Conservation (phyloP, 257 asterid species). For the Thymus quinquecostatus region DNA sequence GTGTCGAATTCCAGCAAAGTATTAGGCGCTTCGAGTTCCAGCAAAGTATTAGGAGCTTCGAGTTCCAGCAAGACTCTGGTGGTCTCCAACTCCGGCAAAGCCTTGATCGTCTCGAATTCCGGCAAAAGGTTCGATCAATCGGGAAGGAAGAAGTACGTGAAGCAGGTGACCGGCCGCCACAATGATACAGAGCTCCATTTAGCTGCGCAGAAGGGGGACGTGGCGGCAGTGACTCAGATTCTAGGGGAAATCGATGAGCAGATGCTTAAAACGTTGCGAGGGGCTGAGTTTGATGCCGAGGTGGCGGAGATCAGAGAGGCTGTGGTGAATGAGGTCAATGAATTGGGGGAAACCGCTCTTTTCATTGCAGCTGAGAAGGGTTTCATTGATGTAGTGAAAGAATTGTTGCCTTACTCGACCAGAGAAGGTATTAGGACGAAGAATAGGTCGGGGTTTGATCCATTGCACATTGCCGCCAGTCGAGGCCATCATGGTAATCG, state of each 20-base stretch:
- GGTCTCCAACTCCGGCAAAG: conserved; percentile 65
- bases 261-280: conserved; percentile 43
- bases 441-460: conserved; percentile 49
- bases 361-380: conserved; percentile 52
- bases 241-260: conserved; percentile 58
- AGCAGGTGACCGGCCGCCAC: conserved; percentile 90
- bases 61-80: conserved; percentile 65
- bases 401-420: conserved; percentile 41
- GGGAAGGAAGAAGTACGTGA: conserved; percentile 81
- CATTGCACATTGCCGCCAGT: conserved; percentile 50
- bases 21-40: conserved; percentile 22
- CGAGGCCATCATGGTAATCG: conserved; percentile 52
- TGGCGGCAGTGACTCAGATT: conserved; percentile 65
- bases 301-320: conserved; percentile 54
- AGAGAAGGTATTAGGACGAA: conserved; percentile 44
- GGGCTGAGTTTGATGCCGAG: conserved; percentile 46
- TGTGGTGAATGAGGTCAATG: conserved; percentile 47
- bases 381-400: conserved; percentile 39
- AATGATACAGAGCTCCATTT: conserved; percentile 88
- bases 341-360: conserved; percentile 52
- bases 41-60: conserved; percentile 49
- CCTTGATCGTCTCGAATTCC: conserved; percentile 51
- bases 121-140: conserved; percentile 50
- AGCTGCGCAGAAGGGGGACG: conserved; percentile 85
- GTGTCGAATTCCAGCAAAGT: conserved; percentile 65